Evolutionary conservation across 106 monocot genomes (phyloP), one percentile per base, ranked within the genome.

Genomic region (Phalaenopsis aphrodite): DNA sequence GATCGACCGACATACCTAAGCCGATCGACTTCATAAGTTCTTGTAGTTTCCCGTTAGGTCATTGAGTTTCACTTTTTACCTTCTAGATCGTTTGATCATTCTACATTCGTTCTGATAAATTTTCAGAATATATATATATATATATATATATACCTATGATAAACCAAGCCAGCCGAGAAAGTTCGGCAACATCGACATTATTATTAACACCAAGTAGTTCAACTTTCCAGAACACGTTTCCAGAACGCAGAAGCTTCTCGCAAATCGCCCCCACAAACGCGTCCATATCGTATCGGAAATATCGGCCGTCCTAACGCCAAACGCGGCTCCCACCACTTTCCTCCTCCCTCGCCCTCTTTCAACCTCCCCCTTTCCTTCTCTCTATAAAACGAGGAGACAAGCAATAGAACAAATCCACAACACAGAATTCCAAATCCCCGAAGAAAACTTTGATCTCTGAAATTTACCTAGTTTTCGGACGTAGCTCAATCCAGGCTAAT

Each of bases 381-480:
- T 43, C 74, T 74, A 74, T 74, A 74, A 74, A 74, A 43, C 3
- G 74, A 69, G 74, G 17, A 74, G 42, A 1, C 4, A n/a, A 74
- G 16, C 74, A 43, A 74, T 2, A 18, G 7, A 17, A 18, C 6
- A 18, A 17, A 14, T 14, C 11, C 12, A 3, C 41, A 74, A 74
- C 4, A 5, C 74, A 74, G 52, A 74, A 4, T 16, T 43, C 17
- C 1, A 10, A 12, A 69, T 37, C 30, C 8, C 11, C 19, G 45
- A 75, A 45, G 39, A 72, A 72, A 15, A 72, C 41, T 41, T 75
- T 2, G 61, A 61, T 61, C 30, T 14, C 37, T 30, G 30, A 30
- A 0, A 0, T 36, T 11, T 2, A 49, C 17, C 11, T 52, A 12
- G 52, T 52, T 12, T 52, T 52, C 52, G 1, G 52, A 52, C 11